Base-by-base conservation (phyloP, 2,329 filamentous ascomycete species). In the Diaporthe velutina region DNA sequence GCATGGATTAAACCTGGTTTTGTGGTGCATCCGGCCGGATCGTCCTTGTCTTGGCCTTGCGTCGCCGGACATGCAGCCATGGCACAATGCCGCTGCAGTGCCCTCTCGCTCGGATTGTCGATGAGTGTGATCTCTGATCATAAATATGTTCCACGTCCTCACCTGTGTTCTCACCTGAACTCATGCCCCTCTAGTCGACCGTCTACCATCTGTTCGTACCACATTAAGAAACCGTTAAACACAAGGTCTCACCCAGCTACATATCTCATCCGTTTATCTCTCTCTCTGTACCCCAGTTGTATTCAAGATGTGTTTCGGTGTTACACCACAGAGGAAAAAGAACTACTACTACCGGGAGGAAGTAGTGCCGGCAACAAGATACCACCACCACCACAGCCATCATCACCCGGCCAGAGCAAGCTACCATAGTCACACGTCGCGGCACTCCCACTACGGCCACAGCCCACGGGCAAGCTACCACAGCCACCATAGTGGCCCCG, bases 281-380 rank as follows among this genome's bases (percentile, higher is more conserved):
- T 7, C 45, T 40, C n/a, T 15, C 3, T 54, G 22, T 61, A 15
- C 25, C n/a, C 5, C 35, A 7, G 12, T 13, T 9, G 9, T 33
- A 19, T 76, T 68, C 80, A 86, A 79, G 33, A 90, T 90, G 88
- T 90, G 88, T 79, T 89, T 90, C 83, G 80, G 83, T 61, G 77
- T 82, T 72, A 83, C 85, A 74, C 84, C 86, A 72, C 81, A 80
- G 40, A 85, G 84, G 54, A 85, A 85, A 61, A 72, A 30, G 38
- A 35, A 48, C 15, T 70, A 74, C 35, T 89, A 90, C 83, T 90
- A 90, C 83, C 89, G 90, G 80, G 86, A 86, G 80, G 87, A 90
- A 82, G 88, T 90, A 77, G 84, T 87, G 77, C 84, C 88, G 61
- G 88, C 88, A 57, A 83, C 85, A 74, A 83, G 86, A 54, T 83